These are phyloP conservation scores for Peribolospora kevripleyi DNA, from an alignment of 768 basidiomycete genomes.

Conservation along the genomic window DNA sequence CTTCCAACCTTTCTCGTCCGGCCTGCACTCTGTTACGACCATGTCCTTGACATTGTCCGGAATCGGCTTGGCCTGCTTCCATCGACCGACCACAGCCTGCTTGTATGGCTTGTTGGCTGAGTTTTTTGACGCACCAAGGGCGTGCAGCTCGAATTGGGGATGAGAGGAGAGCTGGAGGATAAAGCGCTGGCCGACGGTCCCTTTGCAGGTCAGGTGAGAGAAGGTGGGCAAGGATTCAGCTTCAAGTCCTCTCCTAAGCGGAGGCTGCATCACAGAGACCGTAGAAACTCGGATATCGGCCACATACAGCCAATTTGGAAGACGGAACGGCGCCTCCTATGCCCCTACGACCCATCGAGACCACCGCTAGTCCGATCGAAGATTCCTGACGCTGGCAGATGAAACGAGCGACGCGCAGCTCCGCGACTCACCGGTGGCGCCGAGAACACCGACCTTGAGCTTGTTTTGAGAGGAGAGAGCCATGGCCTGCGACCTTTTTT, in stretches of 20 bases:
- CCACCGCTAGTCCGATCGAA: background rate
- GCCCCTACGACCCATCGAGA: background rate
- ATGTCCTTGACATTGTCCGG: constrained; percentile 39
- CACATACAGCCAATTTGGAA: background rate
- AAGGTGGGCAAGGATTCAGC: background rate
- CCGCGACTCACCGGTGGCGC: constrained; percentile 19
- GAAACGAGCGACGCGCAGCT: background rate
- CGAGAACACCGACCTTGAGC: constrained; percentile 23
- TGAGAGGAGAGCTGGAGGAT: constrained; percentile 64
- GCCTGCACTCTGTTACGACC: constrained; percentile 48
- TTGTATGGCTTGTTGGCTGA: constrained; percentile 65
- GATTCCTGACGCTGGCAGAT: background rate
- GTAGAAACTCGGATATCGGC: too few relatives aligned
- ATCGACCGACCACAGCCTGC: constrained; percentile 35
- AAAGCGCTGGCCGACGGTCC: constrained; percentile 90
- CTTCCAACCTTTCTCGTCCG: constrained; percentile 34
- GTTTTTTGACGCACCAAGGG: constrained; percentile 64
- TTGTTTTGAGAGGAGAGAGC: constrained; percentile 12
- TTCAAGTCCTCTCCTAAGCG: too few relatives aligned
- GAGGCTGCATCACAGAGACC: background rate
- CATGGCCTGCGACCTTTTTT: constrained; percentile 5
- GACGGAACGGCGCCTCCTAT: background rate
- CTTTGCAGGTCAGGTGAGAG: constrained; percentile 1
- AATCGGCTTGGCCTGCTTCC: constrained; percentile 68
- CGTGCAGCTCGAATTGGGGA: constrained; percentile 70